Percentiles rank a stretch among this genome's conserved stretches.
phyloP scores from a whole-genome alignment of 2,329 filamentous ascomycete genomes.

The Hypoxylon sp. region DNA sequence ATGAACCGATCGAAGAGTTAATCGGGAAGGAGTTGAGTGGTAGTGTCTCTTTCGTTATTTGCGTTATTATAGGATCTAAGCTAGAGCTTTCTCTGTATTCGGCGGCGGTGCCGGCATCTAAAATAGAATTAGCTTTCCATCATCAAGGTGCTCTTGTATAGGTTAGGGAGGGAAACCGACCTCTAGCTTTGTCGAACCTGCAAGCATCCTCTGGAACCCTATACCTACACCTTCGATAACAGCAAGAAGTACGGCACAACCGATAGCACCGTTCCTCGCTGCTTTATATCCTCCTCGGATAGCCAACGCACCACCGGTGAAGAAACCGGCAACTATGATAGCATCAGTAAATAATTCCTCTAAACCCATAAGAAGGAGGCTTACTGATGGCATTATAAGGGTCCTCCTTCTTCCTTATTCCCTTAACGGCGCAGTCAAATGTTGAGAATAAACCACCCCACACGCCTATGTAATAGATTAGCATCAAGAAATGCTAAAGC shows the following conservation, averaged over 20 bases:
- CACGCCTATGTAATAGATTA: constrained; percentile 61
- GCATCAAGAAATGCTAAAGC: background rate
- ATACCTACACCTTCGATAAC: constrained; percentile 99
- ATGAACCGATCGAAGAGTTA: constrained; percentile 44
- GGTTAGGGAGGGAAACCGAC: constrained; percentile 60
- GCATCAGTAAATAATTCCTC: background rate
- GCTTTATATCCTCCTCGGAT: constrained; percentile 93
- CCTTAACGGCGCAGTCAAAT: constrained; percentile 97
- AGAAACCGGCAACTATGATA: constrained; percentile 84
- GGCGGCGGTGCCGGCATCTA: constrained; percentile 55
- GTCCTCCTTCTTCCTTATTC: constrained; percentile 94
- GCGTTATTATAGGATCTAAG: constrained; percentile 47
- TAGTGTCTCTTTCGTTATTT: constrained; percentile 32
- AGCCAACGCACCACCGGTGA: constrained; percentile 92
- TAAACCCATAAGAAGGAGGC: background rate
- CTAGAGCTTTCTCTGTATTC: constrained; percentile 53
- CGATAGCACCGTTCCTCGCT: constrained; percentile 94
- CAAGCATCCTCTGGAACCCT: constrained; percentile 94
- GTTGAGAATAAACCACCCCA: constrained; percentile 98
- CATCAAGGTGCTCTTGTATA: background rate
- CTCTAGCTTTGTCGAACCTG: constrained; percentile 88
- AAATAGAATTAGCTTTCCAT: constrained; percentile 36
- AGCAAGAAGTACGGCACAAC: constrained; percentile 91
- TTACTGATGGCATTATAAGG: constrained; percentile 92
- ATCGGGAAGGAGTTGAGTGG: constrained; percentile 52